phyloP scores from a whole-genome alignment of 345 rosid genomes.

The Nephelium lappaceum region DNA sequence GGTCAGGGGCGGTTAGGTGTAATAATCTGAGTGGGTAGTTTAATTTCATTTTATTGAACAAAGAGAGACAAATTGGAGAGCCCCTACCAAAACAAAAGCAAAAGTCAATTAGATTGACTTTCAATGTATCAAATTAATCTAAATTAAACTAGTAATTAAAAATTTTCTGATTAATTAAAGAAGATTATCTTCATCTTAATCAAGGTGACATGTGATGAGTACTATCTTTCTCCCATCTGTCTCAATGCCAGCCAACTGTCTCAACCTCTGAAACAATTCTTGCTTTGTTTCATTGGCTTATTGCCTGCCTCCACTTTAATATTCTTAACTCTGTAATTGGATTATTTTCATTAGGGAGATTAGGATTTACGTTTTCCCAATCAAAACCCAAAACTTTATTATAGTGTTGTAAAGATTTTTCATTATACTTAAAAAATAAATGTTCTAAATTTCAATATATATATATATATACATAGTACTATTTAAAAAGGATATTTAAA shows the following conservation, averaged over 20 bases:
- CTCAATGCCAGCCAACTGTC: slow-evolving; percentile 43
- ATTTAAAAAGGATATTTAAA: too few species aligned
- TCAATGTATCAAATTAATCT: slow-evolving; percentile 11
- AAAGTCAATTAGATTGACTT: slow-evolving; percentile 36
- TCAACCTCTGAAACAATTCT: slow-evolving; percentile 42
- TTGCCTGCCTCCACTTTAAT: slow-evolving; percentile 8
- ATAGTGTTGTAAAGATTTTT: neutral
- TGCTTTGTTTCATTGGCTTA: neutral
- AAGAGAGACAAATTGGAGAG: neutral
- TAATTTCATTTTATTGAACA: neutral
- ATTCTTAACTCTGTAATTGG: slow-evolving; percentile 3
- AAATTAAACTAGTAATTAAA: slow-evolving; percentile 6
- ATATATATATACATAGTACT: too few species aligned
- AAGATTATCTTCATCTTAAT: slow-evolving; percentile 17
- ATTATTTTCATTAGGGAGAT: slow-evolving; percentile 16
- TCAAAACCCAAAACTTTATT: neutral
- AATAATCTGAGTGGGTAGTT: neutral
- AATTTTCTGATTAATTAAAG: slow-evolving; percentile 5
- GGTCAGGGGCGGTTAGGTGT: slow-evolving; percentile 37
- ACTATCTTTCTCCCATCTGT: slow-evolving; percentile 16
- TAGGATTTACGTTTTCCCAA: slow-evolving; percentile 27
- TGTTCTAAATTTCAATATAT: too few species aligned
- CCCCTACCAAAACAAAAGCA: slow-evolving; percentile 15
- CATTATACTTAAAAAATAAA: too few species aligned
- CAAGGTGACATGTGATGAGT: slow-evolving; percentile 27